Conservation (phyloP, 306 rosid species). For the Cucurbita argyrosperma region DNA sequence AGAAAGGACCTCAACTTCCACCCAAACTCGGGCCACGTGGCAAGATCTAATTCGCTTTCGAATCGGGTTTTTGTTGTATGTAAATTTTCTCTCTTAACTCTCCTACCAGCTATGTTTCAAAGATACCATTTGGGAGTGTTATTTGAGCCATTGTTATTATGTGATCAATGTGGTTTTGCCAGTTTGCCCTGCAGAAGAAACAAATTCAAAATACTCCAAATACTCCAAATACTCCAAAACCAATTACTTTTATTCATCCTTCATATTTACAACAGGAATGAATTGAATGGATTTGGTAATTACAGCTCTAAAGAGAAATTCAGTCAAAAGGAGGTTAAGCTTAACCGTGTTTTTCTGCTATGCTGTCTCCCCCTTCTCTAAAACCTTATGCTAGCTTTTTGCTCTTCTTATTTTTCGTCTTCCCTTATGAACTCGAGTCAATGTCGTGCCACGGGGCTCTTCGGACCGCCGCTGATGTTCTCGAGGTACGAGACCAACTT, state of each 20-base stretch:
- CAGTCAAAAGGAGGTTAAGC: conserved; percentile 10
- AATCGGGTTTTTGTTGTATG: background rate
- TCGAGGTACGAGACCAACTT: conserved; percentile 73
- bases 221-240: conserved; percentile 8
- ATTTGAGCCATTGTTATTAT: background rate
- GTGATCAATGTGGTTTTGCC: background rate
- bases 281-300: conserved; percentile 22
- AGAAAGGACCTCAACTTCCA: conserved; percentile 97
- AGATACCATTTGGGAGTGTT: conserved; percentile 8
- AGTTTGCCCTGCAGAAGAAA: background rate
- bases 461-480: conserved; percentile 42
- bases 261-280: conserved; percentile 46
- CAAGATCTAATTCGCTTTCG: conserved; percentile 50
- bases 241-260: conserved; percentile 16
- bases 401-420: background rate
- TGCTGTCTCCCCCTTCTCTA: conserved; percentile 1
- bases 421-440: conserved; percentile 11
- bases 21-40: conserved; percentile 88
- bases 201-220: conserved; percentile 12
- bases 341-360: conserved; percentile 4
- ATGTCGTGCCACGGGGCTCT: conserved; percentile 85
- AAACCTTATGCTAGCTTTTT: conserved; percentile 3
- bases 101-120: conserved; percentile 38
- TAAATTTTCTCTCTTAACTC: conserved; percentile 19
- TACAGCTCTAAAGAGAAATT: conserved; percentile 16